Percentiles rank a stretch among this genome's conserved stretches.
Evolutionary conservation across 768 basidiomycete genomes (phyloP).

Genomic region (Lentinula detonsa): DNA sequence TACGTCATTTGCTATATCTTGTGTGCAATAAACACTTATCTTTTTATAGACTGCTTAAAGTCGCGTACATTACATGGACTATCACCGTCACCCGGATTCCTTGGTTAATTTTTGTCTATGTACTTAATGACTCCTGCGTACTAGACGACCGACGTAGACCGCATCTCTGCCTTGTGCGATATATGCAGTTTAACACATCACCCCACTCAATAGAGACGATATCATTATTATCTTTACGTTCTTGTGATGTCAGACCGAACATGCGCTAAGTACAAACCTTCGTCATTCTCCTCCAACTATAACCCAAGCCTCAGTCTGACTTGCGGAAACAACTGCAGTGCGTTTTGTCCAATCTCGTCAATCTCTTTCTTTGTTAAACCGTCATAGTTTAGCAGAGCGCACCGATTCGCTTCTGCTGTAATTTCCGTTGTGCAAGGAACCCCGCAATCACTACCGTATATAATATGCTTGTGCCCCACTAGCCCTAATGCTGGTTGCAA

Average conservation of each 20-base stretch:
- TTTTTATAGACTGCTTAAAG: constrained; percentile 1
- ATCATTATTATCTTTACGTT: neutral
- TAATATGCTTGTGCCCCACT: too few relatives aligned
- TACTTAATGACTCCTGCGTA: neutral
- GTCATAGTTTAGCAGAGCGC: too few relatives aligned
- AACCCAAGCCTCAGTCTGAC: too few relatives aligned
- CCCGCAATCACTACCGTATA: neutral
- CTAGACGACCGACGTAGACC: constrained; percentile 1
- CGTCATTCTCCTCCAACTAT: too few relatives aligned
- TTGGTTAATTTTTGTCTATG: neutral
- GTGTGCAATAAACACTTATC: constrained; percentile 13
- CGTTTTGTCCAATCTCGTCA: neutral
- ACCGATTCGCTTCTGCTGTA: neutral
- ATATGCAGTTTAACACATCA: neutral
- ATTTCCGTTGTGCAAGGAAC: neutral
- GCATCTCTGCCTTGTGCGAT: neutral
- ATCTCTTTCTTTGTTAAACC: too few relatives aligned
- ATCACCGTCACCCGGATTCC: neutral
- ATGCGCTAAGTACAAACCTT: too few relatives aligned
- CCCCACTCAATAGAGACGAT: constrained; percentile 6
- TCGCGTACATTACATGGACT: neutral
- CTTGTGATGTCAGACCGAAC: neutral
- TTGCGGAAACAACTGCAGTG: neutral
- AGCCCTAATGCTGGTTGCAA: neutral
- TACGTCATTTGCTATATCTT: constrained; percentile 28